phyloP scores from a whole-genome alignment of 1,284 basidiomycete species.

The Ganoderma lingzhi region DNA sequence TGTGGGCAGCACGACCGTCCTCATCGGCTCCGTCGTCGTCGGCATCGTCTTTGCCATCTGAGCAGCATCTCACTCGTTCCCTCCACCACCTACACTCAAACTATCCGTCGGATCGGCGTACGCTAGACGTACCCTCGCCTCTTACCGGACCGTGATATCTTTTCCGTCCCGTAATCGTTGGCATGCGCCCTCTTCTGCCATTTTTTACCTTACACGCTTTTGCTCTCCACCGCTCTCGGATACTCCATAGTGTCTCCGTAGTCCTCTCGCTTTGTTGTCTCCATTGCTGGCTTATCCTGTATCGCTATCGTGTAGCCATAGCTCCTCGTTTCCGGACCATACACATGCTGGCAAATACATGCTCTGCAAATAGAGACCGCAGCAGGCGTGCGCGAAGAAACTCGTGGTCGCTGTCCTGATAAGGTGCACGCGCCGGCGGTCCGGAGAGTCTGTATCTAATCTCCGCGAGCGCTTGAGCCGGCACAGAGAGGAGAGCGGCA shows the following conservation, averaged over 20 bases:
- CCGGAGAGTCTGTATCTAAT: slow-evolving; percentile 4
- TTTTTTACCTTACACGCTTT: slow-evolving; percentile 21
- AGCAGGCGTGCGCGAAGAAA: too few species aligned
- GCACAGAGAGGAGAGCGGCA: background rate
- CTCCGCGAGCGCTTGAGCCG: background rate
- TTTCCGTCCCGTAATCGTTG: slow-evolving; percentile 12
- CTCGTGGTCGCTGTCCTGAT: background rate
- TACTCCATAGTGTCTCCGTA: background rate
- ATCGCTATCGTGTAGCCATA: slow-evolving; percentile 5
- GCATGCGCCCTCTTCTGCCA: slow-evolving; percentile 15
- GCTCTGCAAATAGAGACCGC: background rate
- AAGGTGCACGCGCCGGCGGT: background rate
- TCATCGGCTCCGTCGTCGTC: slow-evolving; percentile 22
- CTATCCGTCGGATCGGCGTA: background rate
- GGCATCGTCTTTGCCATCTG: slow-evolving; percentile 21
- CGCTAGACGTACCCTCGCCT: slow-evolving; percentile 17
- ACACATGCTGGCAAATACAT: background rate
- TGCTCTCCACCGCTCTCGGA: background rate
- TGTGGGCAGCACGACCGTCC: slow-evolving; percentile 15
- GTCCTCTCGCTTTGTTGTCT: slow-evolving; percentile 3
- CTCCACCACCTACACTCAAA: background rate
- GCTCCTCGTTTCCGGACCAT: background rate
- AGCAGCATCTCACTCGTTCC: slow-evolving; percentile 2
- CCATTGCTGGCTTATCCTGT: background rate
- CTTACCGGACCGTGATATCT: slow-evolving; percentile 1